Percentiles rank a stretch among this genome's conserved stretches.
Conservation (phyloP, 768 basidiomycete species). For the Lactarius pseudohatsudake region DNA sequence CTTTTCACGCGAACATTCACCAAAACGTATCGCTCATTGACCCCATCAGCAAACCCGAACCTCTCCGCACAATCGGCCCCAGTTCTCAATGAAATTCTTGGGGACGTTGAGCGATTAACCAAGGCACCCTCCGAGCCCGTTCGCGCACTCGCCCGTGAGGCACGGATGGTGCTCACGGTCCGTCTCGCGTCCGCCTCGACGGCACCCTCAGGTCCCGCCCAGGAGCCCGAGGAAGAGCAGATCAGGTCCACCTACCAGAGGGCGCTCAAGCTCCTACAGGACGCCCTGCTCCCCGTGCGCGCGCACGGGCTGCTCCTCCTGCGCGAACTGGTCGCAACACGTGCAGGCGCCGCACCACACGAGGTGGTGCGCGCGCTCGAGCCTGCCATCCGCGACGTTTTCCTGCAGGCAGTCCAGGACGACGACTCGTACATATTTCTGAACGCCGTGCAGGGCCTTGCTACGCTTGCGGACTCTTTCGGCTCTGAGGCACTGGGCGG, state of each 20-base stretch:
- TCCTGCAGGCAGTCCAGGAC: constrained; percentile 81
- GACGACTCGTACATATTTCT: constrained; percentile 96
- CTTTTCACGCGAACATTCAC: background rate
- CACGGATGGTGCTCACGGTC: constrained; percentile 79
- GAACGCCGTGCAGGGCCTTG: constrained; percentile 87
- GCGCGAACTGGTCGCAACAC: constrained; percentile 65
- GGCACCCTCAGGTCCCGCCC: constrained; percentile 37
- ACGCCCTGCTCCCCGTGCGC: constrained; percentile 89
- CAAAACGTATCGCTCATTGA: background rate
- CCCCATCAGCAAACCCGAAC: constrained; percentile 47
- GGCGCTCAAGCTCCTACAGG: constrained; percentile 84
- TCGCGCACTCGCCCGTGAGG: constrained; percentile 68
- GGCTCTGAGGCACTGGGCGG: constrained; percentile 69
- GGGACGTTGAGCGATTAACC: constrained; percentile 58
- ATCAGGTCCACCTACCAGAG: constrained; percentile 63
- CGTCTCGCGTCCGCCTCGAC: constrained; percentile 64
- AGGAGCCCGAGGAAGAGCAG: constrained; percentile 45
- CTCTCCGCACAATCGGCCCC: constrained; percentile 61
- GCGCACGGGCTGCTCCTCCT: constrained; percentile 88
- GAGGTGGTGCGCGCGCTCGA: constrained; percentile 60
- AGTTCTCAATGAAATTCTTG: constrained; percentile 68
- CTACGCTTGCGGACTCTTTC: constrained; percentile 77
- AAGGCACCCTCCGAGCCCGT: constrained; percentile 48
- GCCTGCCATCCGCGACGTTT: constrained; percentile 85
- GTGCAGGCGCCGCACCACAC: constrained; percentile 30